Conservation (phyloP, 2,329 filamentous ascomycete species). For the Lachnum nothofagi region DNA sequence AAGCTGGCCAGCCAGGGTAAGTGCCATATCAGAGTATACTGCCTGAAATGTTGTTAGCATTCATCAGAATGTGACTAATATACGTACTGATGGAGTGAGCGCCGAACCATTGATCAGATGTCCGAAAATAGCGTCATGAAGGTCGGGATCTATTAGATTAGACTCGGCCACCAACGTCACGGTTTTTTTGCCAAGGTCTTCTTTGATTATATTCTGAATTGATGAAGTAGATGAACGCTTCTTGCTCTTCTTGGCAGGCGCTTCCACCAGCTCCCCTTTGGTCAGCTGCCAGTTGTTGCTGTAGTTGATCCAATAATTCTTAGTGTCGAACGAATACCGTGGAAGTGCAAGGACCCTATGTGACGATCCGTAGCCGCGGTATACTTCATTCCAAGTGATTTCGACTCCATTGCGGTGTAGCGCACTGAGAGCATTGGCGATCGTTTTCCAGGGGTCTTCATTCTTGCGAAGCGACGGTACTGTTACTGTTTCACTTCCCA, state of each 20-base stretch:
- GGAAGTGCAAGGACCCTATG: conserved; percentile 54
- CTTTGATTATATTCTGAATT: conserved; percentile 50
- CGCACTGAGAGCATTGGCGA: conserved; percentile 51
- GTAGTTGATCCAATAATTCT: conserved; percentile 63
- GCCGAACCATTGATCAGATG: conserved; percentile 56
- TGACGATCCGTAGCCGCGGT: conserved; percentile 46
- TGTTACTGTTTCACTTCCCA: conserved; percentile 47
- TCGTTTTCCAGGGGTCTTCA: conserved; percentile 60
- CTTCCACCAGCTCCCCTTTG: conserved; percentile 43
- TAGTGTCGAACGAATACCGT: conserved; percentile 63
- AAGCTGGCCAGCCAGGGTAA: background rate
- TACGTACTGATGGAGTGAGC: conserved; percentile 49
- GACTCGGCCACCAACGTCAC: conserved; percentile 50
- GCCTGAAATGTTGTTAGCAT: conserved; percentile 28
- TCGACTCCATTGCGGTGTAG: conserved; percentile 58
- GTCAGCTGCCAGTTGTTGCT: conserved; percentile 64
- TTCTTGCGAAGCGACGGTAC: conserved; percentile 57
- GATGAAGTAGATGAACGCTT: background rate
- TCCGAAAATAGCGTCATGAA: conserved; percentile 50
- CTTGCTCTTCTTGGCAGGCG: conserved; percentile 2
- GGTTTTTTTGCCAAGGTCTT: conserved; percentile 48
- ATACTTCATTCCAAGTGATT: conserved; percentile 67
- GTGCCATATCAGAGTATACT: conserved; percentile 54
- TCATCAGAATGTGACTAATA: background rate
- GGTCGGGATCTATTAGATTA: conserved; percentile 48